Percentiles rank a stretch among this genome's conserved stretches.
These are phyloP conservation scores for Cystobasidium tubakii DNA, from an alignment of 768 basidiomycete genomes.

Conservation along the genomic window DNA sequence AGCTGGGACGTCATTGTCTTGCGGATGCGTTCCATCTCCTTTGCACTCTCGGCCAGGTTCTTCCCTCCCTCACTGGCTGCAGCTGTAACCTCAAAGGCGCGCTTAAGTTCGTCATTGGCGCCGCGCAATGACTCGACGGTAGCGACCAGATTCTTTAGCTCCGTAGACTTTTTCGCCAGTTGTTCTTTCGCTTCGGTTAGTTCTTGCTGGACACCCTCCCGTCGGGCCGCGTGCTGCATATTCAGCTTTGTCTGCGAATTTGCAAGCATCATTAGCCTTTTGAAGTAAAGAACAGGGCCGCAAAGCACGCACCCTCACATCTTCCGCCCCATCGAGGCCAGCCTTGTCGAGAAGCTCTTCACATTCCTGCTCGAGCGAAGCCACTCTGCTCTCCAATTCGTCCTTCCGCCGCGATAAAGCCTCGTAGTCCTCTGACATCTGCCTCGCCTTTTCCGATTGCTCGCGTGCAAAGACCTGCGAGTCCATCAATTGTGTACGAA, in stretches of 20 bases:
- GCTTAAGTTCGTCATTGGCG: constrained; percentile 98
- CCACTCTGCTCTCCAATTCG: constrained; percentile 76
- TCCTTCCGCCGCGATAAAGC: constrained; percentile 71
- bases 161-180: constrained; percentile 72
- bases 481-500: constrained; percentile 81
- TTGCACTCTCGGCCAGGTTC: constrained; percentile 91
- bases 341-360: constrained; percentile 95
- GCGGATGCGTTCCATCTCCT: constrained; percentile 91
- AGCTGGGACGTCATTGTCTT: constrained; percentile 97
- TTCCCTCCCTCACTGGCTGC: constrained; percentile 95
- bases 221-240: constrained; percentile 83
- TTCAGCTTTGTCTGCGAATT: constrained; percentile 77
- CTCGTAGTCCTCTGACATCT: constrained; percentile 88
- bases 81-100: constrained; percentile 92
- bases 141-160: constrained; percentile 73
- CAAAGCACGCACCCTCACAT: constrained; percentile 36
- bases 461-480: constrained; percentile 79
- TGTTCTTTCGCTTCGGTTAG: constrained; percentile 81
- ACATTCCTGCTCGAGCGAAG: constrained; percentile 81
- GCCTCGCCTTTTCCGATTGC: constrained; percentile 77
- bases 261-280: too few species aligned
- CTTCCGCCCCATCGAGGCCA: constrained; percentile 64
- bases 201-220: constrained; percentile 80
- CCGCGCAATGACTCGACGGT: constrained; percentile 88
- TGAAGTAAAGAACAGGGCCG: too few species aligned